Evolutionary conservation across 2,329 filamentous ascomycete species (phyloP).

Genomic region (Coniella vitis): DNA sequence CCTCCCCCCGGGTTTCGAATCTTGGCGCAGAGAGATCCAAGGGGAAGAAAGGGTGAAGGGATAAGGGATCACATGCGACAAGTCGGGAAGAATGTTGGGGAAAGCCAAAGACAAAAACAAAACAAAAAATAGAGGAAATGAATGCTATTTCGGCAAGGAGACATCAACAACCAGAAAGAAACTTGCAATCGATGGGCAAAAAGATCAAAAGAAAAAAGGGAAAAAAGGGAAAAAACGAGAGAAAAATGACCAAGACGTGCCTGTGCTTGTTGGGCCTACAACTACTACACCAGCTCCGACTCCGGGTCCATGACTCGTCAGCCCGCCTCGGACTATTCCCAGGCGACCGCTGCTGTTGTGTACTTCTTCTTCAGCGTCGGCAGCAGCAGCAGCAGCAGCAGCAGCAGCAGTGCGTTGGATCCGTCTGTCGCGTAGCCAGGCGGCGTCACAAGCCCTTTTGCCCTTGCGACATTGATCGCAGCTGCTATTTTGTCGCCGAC

Average conservation of each 20-base stretch:
- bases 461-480: conserved; percentile 18
- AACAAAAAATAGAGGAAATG: too few species aligned
- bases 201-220: not conserved
- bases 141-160: too few species aligned
- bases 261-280: not conserved
- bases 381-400: not conserved
- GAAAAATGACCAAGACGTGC: conserved; percentile 1
- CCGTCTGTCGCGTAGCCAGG: conserved; percentile 11
- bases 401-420: not conserved
- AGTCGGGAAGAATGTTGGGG: too few species aligned
- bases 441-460: conserved; percentile 16
- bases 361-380: not conserved
- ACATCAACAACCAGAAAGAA: too few species aligned
- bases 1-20: too few species aligned
- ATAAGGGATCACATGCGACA: too few species aligned
- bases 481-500: conserved; percentile 16
- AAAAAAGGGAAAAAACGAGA: not conserved
- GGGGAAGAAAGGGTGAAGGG: too few species aligned
- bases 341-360: too few species aligned
- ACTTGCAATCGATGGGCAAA: not conserved
- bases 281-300: too few species aligned
- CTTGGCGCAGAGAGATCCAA: too few species aligned
- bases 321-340: not conserved
- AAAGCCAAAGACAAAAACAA: too few species aligned
- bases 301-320: conserved; percentile 13